phyloP scores from a whole-genome alignment of 1,139 yeast genomes.

The Nadsonia starkeyi-henricii region DNA sequence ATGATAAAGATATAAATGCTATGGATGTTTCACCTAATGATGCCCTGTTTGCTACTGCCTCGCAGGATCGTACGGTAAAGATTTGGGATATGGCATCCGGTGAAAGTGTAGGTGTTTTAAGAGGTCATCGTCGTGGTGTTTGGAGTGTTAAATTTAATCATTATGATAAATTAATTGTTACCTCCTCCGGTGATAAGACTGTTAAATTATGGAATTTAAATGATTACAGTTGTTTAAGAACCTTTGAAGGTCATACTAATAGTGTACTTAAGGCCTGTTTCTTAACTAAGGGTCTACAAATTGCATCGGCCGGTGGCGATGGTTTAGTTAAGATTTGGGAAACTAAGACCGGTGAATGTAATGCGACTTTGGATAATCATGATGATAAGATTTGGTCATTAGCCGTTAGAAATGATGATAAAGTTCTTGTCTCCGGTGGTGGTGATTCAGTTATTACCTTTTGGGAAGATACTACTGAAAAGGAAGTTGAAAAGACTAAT shows the following conservation, averaged over 20 bases:
- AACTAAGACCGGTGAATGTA: slow-evolving; percentile 55
- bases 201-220: slow-evolving; percentile 76
- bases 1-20: slow-evolving; percentile 88
- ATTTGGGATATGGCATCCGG: slow-evolving; percentile 77
- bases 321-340: slow-evolving; percentile 92
- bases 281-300: slow-evolving; percentile 49
- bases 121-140: slow-evolving; percentile 86
- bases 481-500: slow-evolving; percentile 38
- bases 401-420: slow-evolving; percentile 40
- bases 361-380: slow-evolving; percentile 78
- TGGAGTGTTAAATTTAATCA: slow-evolving; percentile 84
- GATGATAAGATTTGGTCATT: slow-evolving; percentile 92
- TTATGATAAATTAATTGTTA: slow-evolving; percentile 55
- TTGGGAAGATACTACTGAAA: slow-evolving; percentile 82
- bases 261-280: slow-evolving; percentile 75
- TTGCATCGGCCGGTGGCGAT: slow-evolving; percentile 85
- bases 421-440: slow-evolving; percentile 68
- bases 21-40: slow-evolving; percentile 83
- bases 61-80: slow-evolving; percentile 88
- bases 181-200: slow-evolving; percentile 86
- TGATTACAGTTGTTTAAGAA: slow-evolving; percentile 61
- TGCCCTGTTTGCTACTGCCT: slow-evolving; percentile 78
- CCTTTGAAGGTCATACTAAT: slow-evolving; percentile 90
- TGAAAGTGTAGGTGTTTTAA: slow-evolving; percentile 68
- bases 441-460: slow-evolving; percentile 85